Evolutionary conservation across 1,284 basidiomycete genomes (phyloP), one percentile per base, ranked within the genome.

Genomic region (Sporisorium sorghi): DNA sequence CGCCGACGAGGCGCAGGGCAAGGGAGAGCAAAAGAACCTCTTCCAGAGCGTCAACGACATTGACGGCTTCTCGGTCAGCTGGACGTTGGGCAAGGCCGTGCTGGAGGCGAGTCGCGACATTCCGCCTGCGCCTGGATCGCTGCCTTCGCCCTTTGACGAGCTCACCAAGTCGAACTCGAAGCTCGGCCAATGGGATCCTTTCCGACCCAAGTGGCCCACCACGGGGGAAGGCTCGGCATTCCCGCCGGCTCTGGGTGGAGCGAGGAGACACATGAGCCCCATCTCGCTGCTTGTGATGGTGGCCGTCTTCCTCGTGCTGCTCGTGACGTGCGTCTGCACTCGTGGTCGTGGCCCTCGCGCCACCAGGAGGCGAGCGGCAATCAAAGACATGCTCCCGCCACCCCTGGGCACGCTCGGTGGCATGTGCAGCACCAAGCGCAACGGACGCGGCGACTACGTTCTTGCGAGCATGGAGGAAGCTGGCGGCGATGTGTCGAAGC

Each of bases 1-100:
- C 40, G 73, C 79, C 17, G 73, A 78, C 51, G 59, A 80, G 19
- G 79, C 79, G 15, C 69, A 70, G 44, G 75, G 62, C 56, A 82
- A 81, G 67, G 81, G 78, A 19, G 73, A 68, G 28, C 57, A 79
- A 58, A 77, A 81, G 67, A 80, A 78, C 44, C 86, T 90, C 48
- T 93, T 99, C 86, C 97, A 98, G 86, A 93, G 92, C 52, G 88
- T 97, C 86, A 94, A 98, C 84, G 90, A 90, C 35, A 92, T 99
- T 35, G 91, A 90, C 30, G 93, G 93, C 78, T 93, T 97, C 54
- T 92, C 93, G 35, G 94, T 99, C 81, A 94, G 90, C 77, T 99
- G 96, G 96, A 98, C 96, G 3, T 87, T 99, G 30, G 96, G 97
- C 47, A 98, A 98, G 85, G 97, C 98, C 90, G 94, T 99, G 0